Percentiles rank a stretch among this genome's conserved stretches.
phyloP scores from a whole-genome alignment of 2,329 filamentous ascomycete genomes.

The Mycosphaerella arachidis region DNA sequence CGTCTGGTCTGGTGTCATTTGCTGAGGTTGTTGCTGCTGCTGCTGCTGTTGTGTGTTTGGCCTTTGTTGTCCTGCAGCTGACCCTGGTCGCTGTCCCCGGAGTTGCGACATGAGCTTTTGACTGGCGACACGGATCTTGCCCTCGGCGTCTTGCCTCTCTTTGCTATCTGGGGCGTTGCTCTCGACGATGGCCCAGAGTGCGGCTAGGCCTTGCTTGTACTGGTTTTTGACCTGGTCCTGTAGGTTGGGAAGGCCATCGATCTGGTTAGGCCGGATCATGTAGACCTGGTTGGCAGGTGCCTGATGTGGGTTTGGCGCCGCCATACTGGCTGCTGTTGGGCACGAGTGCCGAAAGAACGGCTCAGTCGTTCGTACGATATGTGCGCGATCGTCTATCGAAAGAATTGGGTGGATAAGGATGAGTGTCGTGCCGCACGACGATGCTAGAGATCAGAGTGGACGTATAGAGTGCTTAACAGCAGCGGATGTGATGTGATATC shows the following conservation, averaged over 20 bases:
- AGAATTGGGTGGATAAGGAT: not conserved
- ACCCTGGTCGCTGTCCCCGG: slow-evolving; percentile 17
- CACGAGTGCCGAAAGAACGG: not conserved
- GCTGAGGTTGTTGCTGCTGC: slow-evolving; percentile 13
- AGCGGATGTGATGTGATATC: not conserved
- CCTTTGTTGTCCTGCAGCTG: slow-evolving; percentile 16
- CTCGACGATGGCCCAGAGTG: slow-evolving; percentile 52
- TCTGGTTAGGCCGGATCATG: slow-evolving; percentile 49
- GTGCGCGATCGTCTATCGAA: not conserved
- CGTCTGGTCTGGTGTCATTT: slow-evolving; percentile 11
- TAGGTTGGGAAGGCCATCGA: slow-evolving; percentile 50
- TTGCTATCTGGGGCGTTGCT: slow-evolving; percentile 45
- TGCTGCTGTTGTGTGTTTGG: not conserved
- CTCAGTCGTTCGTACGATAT: not conserved
- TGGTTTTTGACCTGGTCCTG: slow-evolving; percentile 52
- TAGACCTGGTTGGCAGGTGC: not conserved
- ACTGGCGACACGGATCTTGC: slow-evolving; percentile 46
- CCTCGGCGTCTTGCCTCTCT: slow-evolving; percentile 48
- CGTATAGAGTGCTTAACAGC: not conserved
- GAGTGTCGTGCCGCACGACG: not conserved
- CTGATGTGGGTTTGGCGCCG: not conserved
- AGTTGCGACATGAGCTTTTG: slow-evolving; percentile 41
- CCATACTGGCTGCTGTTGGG: not conserved
- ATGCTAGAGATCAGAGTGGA: not conserved
- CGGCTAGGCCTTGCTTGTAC: slow-evolving; percentile 51